Evolutionary conservation across 192 early-diverging fungal species (phyloP), one percentile per base, ranked within the genome.

Genomic region (Paraglomus occultum): DNA sequence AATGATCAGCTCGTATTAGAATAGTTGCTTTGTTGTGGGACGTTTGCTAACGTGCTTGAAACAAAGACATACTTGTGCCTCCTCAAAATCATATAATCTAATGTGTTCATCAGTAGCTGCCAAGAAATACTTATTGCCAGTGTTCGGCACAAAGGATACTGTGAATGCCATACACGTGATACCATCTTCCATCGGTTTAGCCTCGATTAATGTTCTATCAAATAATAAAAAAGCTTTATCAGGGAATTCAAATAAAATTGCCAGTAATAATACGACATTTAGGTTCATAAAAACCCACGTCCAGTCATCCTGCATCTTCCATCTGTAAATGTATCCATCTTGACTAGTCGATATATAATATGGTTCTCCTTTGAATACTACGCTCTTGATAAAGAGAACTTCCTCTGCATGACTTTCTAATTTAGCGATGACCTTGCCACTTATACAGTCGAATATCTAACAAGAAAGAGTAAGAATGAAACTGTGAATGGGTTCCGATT

Each of bases 121-220:
- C 49, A 94, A 67, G 73, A 98, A 95, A 79, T 93, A 98, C 64
- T 87, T 90, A 81, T 98, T 98, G 22, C 94, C 95, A 2, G 92
- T 92, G 71, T 93, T 88, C 1, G 95, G 95, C 39, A 95, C 79
- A 81, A 98, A 98, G 17, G 94, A 91, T 12, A 94, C 90, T 0
- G 90, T 94, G 78, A 98, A 98, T 10, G 94, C 94, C 95, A 98
- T 98, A 77, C 93, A 95, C 2, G 93, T 96, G 17, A 90, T 77
- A 17, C 90, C 91, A 62, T 96, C 94, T 10, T 77, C 79, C 80
- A 96, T 88, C 52, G 84, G 79, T n/a, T 73, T 85, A 49, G 83
- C 71, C 20, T 87, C 85, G 22, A 88, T 60, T 15, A 94, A 75
- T 57, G 84, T 82, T 17, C 85, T 86, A 71, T 22, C 64, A 40